These are phyloP conservation scores for Botryococcus braunii DNA, from an alignment of 163 green algal genomes.

Conservation along the genomic window DNA sequence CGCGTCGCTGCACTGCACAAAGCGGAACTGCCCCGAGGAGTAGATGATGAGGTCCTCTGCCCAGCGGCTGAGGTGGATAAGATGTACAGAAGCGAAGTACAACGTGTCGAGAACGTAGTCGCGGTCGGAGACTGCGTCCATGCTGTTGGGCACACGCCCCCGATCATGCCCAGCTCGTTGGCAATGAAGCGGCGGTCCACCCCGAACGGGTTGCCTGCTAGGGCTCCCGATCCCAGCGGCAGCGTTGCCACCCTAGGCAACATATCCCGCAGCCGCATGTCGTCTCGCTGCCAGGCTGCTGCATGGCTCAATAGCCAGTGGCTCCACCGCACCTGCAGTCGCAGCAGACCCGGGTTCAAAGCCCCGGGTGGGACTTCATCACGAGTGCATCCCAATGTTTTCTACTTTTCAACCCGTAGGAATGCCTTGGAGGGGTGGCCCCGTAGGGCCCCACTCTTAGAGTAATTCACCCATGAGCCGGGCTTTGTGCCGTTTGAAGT, in stretches of 20 bases:
- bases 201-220: constrained; percentile 94
- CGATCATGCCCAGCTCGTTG: constrained; percentile 77
- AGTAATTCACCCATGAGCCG: no score
- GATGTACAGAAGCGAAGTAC: constrained; percentile 68
- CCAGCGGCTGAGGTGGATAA: constrained; percentile 78
- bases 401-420: no score
- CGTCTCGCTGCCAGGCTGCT: constrained; percentile 86
- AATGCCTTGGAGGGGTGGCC: no score
- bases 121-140: constrained; percentile 93
- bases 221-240: constrained; percentile 82
- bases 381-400: neutral
- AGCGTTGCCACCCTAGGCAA: constrained; percentile 79
- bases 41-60: constrained; percentile 98
- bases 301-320: constrained; percentile 94
- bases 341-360: neutral
- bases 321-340: constrained; percentile 68
- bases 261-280: constrained; percentile 82
- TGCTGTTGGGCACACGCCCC: constrained; percentile 90
- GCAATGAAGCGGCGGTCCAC: constrained; percentile 88
- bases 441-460: no score
- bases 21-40: constrained; percentile 76
- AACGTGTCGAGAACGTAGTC: constrained; percentile 93
- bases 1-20: constrained; percentile 84
- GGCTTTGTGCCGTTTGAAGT: no score
- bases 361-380: neutral